A percentile compares a stretch with the other conserved stretches of the same genome.
These are phyloP conservation scores for Tricholomella constricta DNA, from an alignment of 768 basidiomycete genomes.

Conservation along the genomic window DNA sequence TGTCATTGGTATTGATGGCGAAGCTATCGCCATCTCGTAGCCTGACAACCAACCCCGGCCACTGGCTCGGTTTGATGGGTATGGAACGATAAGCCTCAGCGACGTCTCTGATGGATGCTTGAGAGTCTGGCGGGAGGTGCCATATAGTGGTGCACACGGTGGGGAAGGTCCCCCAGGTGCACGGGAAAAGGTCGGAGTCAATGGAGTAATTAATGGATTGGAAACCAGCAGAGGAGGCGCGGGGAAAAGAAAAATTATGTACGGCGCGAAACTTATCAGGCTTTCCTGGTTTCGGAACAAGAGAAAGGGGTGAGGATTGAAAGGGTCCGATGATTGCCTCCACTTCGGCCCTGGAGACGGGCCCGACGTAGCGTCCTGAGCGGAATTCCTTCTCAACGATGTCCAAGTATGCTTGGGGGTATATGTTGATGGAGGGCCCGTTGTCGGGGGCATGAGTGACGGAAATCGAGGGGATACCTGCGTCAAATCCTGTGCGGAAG, in stretches of 20 bases:
- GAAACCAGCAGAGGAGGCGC: neutral
- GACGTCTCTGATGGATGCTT: constrained; percentile 39
- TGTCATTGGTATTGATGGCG: constrained; percentile 21
- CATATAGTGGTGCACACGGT: constrained; percentile 29
- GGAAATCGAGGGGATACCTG: constrained; percentile 31
- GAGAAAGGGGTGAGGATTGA: constrained; percentile 36
- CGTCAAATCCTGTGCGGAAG: constrained; percentile 39
- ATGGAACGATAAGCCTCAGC: constrained; percentile 39
- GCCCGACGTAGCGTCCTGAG: constrained; percentile 32
- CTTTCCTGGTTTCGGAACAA: constrained; percentile 38
- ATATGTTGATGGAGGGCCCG: constrained; percentile 18
- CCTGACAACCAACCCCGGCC: constrained; percentile 33
- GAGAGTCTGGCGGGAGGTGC: constrained; percentile 38
- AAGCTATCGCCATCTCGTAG: constrained; percentile 16
- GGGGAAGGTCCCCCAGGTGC: constrained; percentile 46
- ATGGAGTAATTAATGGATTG: constrained; percentile 38
- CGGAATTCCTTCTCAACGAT: constrained; percentile 28
- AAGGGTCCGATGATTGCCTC: constrained; percentile 37
- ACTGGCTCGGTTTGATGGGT: constrained; percentile 30
- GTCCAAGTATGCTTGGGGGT: constrained; percentile 10
- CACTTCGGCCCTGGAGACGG: constrained; percentile 21
- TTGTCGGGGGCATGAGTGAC: constrained; percentile 35
- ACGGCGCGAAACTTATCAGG: constrained; percentile 33
- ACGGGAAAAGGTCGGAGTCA: constrained; percentile 34
- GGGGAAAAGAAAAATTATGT: constrained; percentile 40